Base-by-base conservation (phyloP, 2,329 filamentous ascomycete genomes). In the Diaporthe aspalathi region DNA sequence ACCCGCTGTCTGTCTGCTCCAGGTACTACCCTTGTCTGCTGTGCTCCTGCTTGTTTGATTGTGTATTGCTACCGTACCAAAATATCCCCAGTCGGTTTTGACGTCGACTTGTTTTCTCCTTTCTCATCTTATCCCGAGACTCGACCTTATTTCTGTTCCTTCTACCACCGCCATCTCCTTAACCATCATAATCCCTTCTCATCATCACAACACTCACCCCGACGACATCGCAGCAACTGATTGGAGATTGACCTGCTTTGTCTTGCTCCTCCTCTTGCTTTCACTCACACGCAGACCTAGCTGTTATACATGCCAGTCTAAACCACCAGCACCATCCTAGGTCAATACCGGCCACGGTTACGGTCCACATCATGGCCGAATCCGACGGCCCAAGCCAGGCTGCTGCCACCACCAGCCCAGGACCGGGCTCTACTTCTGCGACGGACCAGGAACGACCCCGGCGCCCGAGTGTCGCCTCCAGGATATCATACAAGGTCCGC, bases 391-490 rank as follows among this genome's bases (percentile, higher is more conserved):
- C 47, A 47, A 67, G 27, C 66, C 52, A 53, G 67, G 50, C 70
- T 53, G 56, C 50, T 20, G 32, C 70, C 60, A 62, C 47, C 27
- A 20, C 35, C n/a, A n/a, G n/a, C 22, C 57, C 63, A 47, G 71
- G 65, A 32, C 43, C 29, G 14, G 68, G 54, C 17, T 50, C 43
- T 40, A 14, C 66, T 29, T 22, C 32, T 9, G 43, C 67, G 29
- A 32, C 70, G 40, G 60, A 22, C 20, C 14, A 27, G 43, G 22
- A 68, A 38, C 74, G 69, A 9, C 52, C 73, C 29, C 69, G 74
- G n/a, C 70, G 74, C 12, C 67, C 71, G 14, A 74, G 75, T 7
- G 53, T 74, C 12, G 72, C 74, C 12, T 72, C 70, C 6, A 67
- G 53, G 27, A 56, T 71, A 54, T 66, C 60, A 40, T 57, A 62